These are phyloP conservation scores for Pythium aquatile DNA, from an alignment of 352 stramenopile genomes.

Conservation along the genomic window DNA sequence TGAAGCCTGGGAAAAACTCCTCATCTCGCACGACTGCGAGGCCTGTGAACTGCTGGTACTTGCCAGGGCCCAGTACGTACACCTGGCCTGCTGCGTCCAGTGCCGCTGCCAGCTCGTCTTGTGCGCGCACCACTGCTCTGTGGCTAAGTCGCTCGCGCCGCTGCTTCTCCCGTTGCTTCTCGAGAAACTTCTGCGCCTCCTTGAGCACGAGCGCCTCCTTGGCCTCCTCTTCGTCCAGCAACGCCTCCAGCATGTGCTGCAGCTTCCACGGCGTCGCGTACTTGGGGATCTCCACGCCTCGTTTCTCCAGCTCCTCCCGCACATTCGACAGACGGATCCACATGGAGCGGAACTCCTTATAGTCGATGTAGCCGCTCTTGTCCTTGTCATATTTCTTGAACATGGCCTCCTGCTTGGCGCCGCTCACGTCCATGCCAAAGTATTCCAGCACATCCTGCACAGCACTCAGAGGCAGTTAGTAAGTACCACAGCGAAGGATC, in stretches of 20 bases:
- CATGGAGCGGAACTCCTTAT: slow-evolving; percentile 93
- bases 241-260: slow-evolving; percentile 81
- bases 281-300: slow-evolving; percentile 87
- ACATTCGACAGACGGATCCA: slow-evolving; percentile 85
- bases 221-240: slow-evolving; percentile 90
- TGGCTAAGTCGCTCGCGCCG: slow-evolving; percentile 36
- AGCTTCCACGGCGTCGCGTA: slow-evolving; percentile 80
- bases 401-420: slow-evolving; percentile 89
- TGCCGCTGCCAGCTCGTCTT: slow-evolving; percentile 81
- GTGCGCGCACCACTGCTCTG: slow-evolving; percentile 61
- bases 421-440: slow-evolving; percentile 84
- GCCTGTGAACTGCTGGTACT: slow-evolving; percentile 80
- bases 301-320: slow-evolving; percentile 79
- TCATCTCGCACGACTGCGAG: slow-evolving; percentile 48
- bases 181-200: slow-evolving; percentile 71
- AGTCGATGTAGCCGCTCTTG: slow-evolving; percentile 91
- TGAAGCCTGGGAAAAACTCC: slow-evolving; percentile 60
- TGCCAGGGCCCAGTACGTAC: slow-evolving; percentile 90
- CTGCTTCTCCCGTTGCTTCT: slow-evolving; percentile 77
- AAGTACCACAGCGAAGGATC: background rate
- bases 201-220: slow-evolving; percentile 74
- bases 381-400: slow-evolving; percentile 94
- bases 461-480: background rate
- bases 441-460: slow-evolving; percentile 90
- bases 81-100: slow-evolving; percentile 92